A percentile compares a stretch with the other conserved stretches of the same genome.
These are phyloP conservation scores for Serendipita sp. DNA, from an alignment of 768 basidiomycete genomes.

Conservation along the genomic window DNA sequence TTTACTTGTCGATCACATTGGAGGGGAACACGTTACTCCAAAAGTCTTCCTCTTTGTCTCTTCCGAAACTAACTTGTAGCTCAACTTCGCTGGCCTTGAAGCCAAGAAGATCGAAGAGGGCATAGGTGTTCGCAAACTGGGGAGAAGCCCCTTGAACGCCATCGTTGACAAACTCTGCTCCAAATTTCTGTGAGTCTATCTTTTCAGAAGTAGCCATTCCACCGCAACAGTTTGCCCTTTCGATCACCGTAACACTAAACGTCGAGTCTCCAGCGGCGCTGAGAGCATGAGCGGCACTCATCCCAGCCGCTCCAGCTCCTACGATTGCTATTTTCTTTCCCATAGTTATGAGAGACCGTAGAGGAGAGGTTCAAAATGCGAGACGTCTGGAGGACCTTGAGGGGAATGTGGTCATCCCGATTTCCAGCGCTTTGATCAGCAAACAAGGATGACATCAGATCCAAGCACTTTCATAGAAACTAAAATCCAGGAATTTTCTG, in stretches of 20 bases:
- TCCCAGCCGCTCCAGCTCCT: conserved; percentile 18
- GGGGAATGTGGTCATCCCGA: too few species aligned
- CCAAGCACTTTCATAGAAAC: background rate
- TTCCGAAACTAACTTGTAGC: conserved; percentile 24
- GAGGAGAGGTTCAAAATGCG: background rate
- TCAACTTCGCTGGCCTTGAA: conserved; percentile 20
- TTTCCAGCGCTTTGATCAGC: background rate
- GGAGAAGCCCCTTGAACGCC: conserved; percentile 22
- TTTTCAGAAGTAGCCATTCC: conserved; percentile 23
- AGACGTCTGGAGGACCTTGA: too few species aligned
- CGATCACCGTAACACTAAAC: conserved; percentile 20
- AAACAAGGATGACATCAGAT: background rate
- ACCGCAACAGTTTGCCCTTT: conserved; percentile 16
- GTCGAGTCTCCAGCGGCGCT: conserved; percentile 18
- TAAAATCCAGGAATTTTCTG: too few species aligned
- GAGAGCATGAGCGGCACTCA: conserved; percentile 22
- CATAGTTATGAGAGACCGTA: background rate
- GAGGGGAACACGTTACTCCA: conserved; percentile 26
- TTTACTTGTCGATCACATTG: background rate
- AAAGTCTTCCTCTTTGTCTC: conserved; percentile 19
- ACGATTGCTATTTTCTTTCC: background rate
- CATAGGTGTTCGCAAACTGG: conserved; percentile 21
- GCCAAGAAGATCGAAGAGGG: conserved; percentile 21
- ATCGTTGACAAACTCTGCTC: conserved; percentile 23
- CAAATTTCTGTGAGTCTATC: conserved; percentile 19